phyloP scores from a whole-genome alignment of 345 rosid species.

The Citrus inodora region DNA sequence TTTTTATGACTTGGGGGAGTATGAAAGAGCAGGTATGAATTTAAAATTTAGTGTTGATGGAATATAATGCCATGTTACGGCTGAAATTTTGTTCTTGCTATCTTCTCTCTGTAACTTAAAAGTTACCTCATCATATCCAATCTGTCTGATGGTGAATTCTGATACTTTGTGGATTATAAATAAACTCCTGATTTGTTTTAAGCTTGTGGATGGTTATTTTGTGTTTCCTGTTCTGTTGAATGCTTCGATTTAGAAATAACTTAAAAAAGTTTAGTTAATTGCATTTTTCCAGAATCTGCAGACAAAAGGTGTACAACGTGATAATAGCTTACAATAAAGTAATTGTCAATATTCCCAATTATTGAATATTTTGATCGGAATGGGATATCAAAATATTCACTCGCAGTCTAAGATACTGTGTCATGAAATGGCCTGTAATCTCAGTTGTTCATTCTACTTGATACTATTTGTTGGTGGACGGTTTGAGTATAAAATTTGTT shows the following conservation, averaged over 20 bases:
- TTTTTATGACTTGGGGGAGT: constrained; percentile 35
- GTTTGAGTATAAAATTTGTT: not conserved
- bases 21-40: constrained; percentile 37
- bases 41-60: not conserved
- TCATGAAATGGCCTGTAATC: not conserved
- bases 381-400: too few relatives aligned
- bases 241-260: not conserved
- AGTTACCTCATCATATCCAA: not conserved
- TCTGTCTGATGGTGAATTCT: not conserved
- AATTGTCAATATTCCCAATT: not conserved
- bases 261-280: too few relatives aligned
- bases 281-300: not conserved
- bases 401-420: not conserved
- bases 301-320: not conserved
- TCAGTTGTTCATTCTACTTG: not conserved
- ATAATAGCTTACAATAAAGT: not conserved
- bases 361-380: not conserved
- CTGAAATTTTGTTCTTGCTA: not conserved
- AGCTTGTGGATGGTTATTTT: not conserved
- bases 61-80: not conserved
- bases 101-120: not conserved
- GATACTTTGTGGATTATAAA: not conserved
- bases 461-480: not conserved
- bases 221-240: not conserved
- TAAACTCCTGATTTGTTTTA: not conserved